These are phyloP conservation scores for Parathielavia appendiculata DNA, from an alignment of 495 filamentous ascomycete genomes.

Conservation along the genomic window DNA sequence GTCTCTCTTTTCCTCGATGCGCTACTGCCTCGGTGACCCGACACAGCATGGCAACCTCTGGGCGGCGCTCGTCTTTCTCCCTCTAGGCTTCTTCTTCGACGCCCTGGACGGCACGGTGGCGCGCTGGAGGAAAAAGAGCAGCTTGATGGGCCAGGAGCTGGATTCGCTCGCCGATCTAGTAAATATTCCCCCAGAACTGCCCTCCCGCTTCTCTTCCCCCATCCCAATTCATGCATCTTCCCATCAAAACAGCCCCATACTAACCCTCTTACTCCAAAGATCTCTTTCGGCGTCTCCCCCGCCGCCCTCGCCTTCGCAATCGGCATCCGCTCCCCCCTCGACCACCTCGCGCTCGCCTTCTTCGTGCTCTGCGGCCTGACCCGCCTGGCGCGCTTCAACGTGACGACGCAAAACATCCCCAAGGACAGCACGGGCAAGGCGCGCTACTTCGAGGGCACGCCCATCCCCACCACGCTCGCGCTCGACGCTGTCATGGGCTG, in stretches of 20 bases:
- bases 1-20: slow-evolving; percentile 93
- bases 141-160: slow-evolving; percentile 94
- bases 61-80: slow-evolving; percentile 80
- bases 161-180: slow-evolving; percentile 97
- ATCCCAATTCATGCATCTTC: not conserved
- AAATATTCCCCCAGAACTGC: no score
- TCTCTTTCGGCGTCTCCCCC: slow-evolving; percentile 92
- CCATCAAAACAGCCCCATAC: not conserved
- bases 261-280: slow-evolving; percentile 44
- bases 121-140: slow-evolving; percentile 90
- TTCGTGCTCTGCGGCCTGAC: slow-evolving; percentile 96
- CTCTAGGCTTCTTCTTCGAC: slow-evolving; percentile 94
- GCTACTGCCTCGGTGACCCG: slow-evolving; percentile 79
- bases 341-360: slow-evolving; percentile 78
- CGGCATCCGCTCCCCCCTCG: slow-evolving; percentile 78
- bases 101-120: slow-evolving; percentile 98
- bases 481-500: slow-evolving; percentile 83
- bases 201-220: not conserved
- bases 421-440: slow-evolving; percentile 90
- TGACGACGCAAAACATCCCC: slow-evolving; percentile 79
- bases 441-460: slow-evolving; percentile 92
- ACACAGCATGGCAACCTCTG: slow-evolving; percentile 62
- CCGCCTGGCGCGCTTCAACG: slow-evolving; percentile 93
- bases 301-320: slow-evolving; percentile 83
- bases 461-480: slow-evolving; percentile 81